A percentile compares a stretch with the other conserved stretches of the same genome.
Evolutionary conservation across 2,329 filamentous ascomycete genomes (phyloP).

Genomic region (Magnaporthiopsis poae): DNA sequence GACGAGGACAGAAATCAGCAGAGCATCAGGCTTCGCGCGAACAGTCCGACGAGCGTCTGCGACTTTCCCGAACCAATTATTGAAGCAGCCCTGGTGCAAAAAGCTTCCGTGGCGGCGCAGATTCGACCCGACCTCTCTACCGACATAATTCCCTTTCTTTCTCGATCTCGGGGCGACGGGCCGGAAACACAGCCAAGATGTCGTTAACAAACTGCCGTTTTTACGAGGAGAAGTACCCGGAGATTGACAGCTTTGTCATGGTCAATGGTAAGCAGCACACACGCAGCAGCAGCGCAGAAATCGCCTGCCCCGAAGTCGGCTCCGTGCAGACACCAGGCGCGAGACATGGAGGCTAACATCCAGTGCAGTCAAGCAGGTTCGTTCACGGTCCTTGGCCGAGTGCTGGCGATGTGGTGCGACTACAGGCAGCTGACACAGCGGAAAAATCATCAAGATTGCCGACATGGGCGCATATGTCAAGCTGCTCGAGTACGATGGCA

Average conservation of each 20-base stretch:
- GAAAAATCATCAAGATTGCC: constrained; percentile 60
- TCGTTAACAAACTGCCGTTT: constrained; percentile 30
- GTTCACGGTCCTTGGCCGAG: constrained; percentile 17
- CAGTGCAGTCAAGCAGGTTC: constrained; percentile 50
- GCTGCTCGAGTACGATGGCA: constrained; percentile 98
- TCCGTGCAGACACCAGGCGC: not conserved
- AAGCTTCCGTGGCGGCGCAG: not conserved
- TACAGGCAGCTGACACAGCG: not conserved
- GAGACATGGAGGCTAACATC: constrained; percentile 1
- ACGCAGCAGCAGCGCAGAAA: constrained; percentile 24
- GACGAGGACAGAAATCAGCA: not conserved
- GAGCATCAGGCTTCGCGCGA: not conserved
- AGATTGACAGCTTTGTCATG: constrained; percentile 99
- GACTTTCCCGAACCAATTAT: constrained; percentile 9
- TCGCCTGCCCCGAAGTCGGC: not conserved
- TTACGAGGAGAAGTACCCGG: constrained; percentile 60
- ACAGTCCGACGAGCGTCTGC: not conserved
- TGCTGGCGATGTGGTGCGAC: not conserved
- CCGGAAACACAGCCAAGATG: constrained; percentile 22
- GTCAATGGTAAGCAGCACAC: constrained; percentile 70
- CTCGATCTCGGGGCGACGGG: constrained; percentile 15
- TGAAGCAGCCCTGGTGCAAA: constrained; percentile 9
- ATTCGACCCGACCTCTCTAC: not conserved
- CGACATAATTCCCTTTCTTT: constrained; percentile 11
- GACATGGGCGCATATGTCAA: constrained; percentile 99